Conservation (phyloP, 805 yeast species). For the Naumovozyma baii region DNA sequence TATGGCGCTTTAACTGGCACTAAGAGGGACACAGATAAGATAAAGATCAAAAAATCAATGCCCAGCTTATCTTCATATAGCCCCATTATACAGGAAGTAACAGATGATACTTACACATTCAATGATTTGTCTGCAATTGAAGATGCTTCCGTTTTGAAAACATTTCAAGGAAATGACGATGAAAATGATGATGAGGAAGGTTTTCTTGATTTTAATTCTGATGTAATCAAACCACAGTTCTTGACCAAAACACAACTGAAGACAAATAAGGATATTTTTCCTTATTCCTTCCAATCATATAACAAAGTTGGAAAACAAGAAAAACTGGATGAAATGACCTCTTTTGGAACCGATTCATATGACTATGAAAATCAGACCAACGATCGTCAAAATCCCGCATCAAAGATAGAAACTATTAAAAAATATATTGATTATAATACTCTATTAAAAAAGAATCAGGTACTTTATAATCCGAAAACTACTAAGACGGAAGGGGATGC, state of each 20-base stretch:
- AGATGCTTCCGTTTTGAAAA: slow-evolving; percentile 4
- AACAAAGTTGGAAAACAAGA: too few species aligned
- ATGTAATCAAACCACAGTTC: slow-evolving; percentile 23
- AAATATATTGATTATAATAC: slow-evolving; percentile 29
- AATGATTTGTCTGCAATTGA: not conserved
- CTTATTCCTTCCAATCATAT: not conserved
- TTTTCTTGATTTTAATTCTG: slow-evolving; percentile 16
- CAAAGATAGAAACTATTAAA: slow-evolving; percentile 24
- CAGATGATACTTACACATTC: slow-evolving; percentile 3
- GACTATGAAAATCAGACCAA: not conserved
- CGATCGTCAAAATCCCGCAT: slow-evolving; percentile 2
- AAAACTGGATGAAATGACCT: too few species aligned
- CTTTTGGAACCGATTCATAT: not conserved
- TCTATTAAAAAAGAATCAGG: slow-evolving; percentile 24
- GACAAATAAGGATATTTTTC: not conserved
- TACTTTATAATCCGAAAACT: slow-evolving; percentile 25
- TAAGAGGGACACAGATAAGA: slow-evolving; percentile 8
- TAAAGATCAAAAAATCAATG: slow-evolving; percentile 24
- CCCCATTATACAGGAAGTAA: slow-evolving; percentile 12
- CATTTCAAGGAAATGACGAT: slow-evolving; percentile 9
- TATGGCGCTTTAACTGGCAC: slow-evolving; percentile 19
- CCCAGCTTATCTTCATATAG: slow-evolving; percentile 9
- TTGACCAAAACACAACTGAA: slow-evolving; percentile 6
- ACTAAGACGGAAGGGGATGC: slow-evolving; percentile 28
- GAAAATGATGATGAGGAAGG: slow-evolving; percentile 14